Base-by-base conservation (phyloP, 805 yeast species). In the Ogataea corticis region DNA sequence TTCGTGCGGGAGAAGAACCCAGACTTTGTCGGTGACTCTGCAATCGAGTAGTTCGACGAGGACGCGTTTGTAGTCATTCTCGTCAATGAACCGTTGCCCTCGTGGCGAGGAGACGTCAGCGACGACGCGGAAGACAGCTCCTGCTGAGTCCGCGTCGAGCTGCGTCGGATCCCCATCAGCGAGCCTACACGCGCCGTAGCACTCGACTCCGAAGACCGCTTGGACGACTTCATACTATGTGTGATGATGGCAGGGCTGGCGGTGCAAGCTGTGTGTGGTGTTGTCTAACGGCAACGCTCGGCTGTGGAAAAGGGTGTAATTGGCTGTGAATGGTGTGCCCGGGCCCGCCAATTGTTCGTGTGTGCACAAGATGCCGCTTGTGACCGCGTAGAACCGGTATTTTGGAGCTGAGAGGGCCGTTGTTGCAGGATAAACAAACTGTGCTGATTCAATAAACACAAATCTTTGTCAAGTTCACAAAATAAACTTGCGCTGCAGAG, bases 21-120 rank as follows among this genome's bases (percentile, higher is more conserved):
- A 3, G 53, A 35, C 27, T 58, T 58, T 16, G 59, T 51, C 19
- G 62, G 63, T 15, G 62, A 58, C 18, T 50, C 58, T 16, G 32
- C 28, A 25, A 44, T 33, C 3, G 54, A 36, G 39, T 48, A 41
- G 10, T 16, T 41, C 13, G 40, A 37, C 25, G 46, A 41, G 10
- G 58, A 49, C 15, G 46, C 38, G 16, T 48, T 41, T 9, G 62
- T 56, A 25, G 46, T 48, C 46, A 49, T 47, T 25, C 61, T 45
- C 7, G 59, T 44, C 25, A 58, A 29, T 9, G 49, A 30, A 3
- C 36, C 38, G n/a, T 25, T 28, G n/a, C 31, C 16, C 25, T 21
- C 25, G 25, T 21, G 9, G 5, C 25, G 25, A 4, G 40, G 40
- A 3, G 40, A 37, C 27, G 48, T 38, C 4, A 44, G 38, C 23